phyloP scores from a whole-genome alignment of 192 early-diverging fungal genomes.

The Coemansia sp. region DNA sequence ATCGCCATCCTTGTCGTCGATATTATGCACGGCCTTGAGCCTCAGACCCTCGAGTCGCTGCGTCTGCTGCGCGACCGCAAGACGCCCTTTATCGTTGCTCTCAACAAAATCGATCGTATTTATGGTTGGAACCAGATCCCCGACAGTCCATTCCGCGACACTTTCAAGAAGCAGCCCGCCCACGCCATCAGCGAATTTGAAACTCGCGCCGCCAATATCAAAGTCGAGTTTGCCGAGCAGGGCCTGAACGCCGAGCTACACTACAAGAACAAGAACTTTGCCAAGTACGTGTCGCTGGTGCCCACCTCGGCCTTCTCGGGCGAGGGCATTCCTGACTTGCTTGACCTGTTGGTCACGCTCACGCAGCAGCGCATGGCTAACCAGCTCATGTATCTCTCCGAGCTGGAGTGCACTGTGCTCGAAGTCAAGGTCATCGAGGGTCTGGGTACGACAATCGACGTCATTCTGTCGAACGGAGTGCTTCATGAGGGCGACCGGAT shows the following conservation, averaged over 20 bases:
- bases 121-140: conserved; percentile 88
- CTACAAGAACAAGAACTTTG: conserved; percentile 95
- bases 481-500: conserved; percentile 95
- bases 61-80: conserved; percentile 87
- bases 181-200: conserved; percentile 79
- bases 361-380: conserved; percentile 95
- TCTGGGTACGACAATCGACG: conserved; percentile 96
- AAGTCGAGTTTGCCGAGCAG: conserved; percentile 92
- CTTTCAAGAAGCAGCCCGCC: conserved; percentile 71
- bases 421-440: conserved; percentile 99
- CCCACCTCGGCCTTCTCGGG: conserved; percentile 98
- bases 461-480: conserved; percentile 92
- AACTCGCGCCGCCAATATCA: conserved; percentile 72
- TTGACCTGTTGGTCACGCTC: conserved; percentile 85
- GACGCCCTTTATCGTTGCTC: conserved; percentile 96
- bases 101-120: conserved; percentile 99
- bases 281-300: conserved; percentile 92
- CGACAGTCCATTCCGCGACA: conserved; percentile 77
- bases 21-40: conserved; percentile 98
- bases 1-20: conserved; percentile 99
- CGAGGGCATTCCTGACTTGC: conserved; percentile 97
- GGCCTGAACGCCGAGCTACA: conserved; percentile 90
- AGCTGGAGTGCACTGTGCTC: conserved; percentile 95
- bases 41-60: conserved; percentile 96
- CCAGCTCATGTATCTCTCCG: conserved; percentile 92